phyloP scores from a whole-genome alignment of 2,329 filamentous ascomycete genomes.

The Hypoxylon sp. region DNA sequence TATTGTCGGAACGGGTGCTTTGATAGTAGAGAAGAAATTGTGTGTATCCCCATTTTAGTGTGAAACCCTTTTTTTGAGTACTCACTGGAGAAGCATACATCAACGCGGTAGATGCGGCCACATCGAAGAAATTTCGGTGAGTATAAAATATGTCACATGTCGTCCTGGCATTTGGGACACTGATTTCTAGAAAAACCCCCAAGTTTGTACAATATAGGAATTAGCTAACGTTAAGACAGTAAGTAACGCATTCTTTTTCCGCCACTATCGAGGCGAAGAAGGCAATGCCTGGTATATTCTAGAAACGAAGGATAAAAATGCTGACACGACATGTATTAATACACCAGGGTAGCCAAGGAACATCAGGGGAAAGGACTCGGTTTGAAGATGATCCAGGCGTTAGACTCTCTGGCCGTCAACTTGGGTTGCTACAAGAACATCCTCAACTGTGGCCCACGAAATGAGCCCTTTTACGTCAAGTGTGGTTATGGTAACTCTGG shows the following conservation, averaged over 20 bases:
- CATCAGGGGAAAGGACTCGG: conserved; percentile 88
- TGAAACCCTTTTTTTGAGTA: conserved; percentile 19
- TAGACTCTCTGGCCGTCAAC: conserved; percentile 79
- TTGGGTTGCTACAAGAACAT: conserved; percentile 87
- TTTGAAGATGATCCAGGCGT: conserved; percentile 80
- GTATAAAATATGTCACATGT: too few species aligned
- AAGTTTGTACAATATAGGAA: too few species aligned
- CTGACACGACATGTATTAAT: too few species aligned
- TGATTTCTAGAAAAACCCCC: too few species aligned
- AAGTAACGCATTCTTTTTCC: too few species aligned
- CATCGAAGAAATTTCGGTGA: conserved; percentile 88
- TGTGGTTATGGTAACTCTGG: conserved; percentile 53
- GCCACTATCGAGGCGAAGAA: too few species aligned
- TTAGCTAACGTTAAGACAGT: too few species aligned
- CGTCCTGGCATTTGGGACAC: too few species aligned
- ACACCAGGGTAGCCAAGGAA: conserved; percentile 80
- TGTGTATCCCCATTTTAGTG: conserved; percentile 55
- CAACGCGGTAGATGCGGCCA: conserved; percentile 79
- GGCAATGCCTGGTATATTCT: too few species aligned
- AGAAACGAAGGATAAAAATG: too few species aligned
- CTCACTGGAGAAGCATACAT: conserved; percentile 67
- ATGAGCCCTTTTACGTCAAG: conserved; percentile 80
- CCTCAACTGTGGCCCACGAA: conserved; percentile 82
- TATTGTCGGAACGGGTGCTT: conserved; percentile 80
- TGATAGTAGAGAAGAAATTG: conserved; percentile 87